Conservation (phyloP, 441 rosid genomes). For the Manihot esculenta region DNA sequence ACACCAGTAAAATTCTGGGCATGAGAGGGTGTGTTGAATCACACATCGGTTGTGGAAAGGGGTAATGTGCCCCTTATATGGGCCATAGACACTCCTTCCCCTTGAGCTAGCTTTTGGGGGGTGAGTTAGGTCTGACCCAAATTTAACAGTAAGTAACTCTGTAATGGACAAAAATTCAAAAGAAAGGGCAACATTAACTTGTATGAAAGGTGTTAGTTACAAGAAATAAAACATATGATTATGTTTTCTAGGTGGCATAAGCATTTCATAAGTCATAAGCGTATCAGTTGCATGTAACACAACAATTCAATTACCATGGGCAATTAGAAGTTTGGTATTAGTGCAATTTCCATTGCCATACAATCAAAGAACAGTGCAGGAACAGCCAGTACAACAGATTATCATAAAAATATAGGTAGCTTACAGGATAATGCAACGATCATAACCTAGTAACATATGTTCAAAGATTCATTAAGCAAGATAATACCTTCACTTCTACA, state of each 20-base stretch:
- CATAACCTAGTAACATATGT: background rate
- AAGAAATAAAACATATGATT: background rate
- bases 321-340: background rate
- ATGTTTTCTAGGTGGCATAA: background rate
- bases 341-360: background rate
- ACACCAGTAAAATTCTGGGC: too few species aligned
- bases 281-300: slow-evolving; percentile 7
- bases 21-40: too few species aligned
- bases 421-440: slow-evolving; percentile 2
- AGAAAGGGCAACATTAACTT: background rate
- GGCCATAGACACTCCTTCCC: too few species aligned
- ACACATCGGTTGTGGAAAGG: too few species aligned
- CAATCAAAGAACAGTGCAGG: background rate
- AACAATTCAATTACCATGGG: background rate
- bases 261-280: background rate
- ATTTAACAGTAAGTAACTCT: too few species aligned
- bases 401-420: slow-evolving; percentile 1
- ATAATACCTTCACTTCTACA: slow-evolving; percentile 64
- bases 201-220: background rate
- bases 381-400: background rate
- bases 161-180: background rate
- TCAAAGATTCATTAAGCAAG: slow-evolving; percentile 5
- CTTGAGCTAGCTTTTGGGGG: too few species aligned
- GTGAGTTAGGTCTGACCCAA: too few species aligned
- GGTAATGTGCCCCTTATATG: too few species aligned